Percentiles rank a stretch among this genome's conserved stretches.
Evolutionary conservation across 2,329 filamentous ascomycete species (phyloP).

Genomic region (Beauveria scarabaeidicola): DNA sequence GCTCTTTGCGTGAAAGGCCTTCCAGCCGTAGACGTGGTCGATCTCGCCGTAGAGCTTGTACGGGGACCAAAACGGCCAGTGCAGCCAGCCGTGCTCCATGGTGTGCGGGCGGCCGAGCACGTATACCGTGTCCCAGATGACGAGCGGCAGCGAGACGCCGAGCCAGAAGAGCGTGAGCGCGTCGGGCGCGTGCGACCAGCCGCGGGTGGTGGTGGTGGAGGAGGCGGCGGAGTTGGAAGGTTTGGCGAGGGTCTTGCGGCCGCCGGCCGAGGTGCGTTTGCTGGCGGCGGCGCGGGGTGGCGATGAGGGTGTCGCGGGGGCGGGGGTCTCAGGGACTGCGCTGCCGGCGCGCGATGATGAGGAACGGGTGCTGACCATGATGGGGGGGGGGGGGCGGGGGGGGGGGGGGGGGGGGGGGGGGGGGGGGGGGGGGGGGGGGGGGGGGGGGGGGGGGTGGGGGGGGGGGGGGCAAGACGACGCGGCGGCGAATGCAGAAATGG

Average conservation of each 20-base stretch:
- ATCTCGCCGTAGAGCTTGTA: constrained; percentile 74
- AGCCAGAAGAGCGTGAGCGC: constrained; percentile 57
- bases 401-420: no score
- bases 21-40: constrained; percentile 75
- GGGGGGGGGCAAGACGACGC: neutral
- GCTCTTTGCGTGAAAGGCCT: constrained; percentile 55
- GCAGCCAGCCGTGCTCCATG: constrained; percentile 68
- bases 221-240: neutral
- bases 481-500: neutral
- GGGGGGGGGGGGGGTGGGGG: neutral
- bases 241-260: constrained; percentile 5
- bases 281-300: constrained; percentile 20
- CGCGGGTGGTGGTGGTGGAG: neutral
- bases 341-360: constrained; percentile 25
- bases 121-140: constrained; percentile 74
- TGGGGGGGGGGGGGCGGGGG: no score
- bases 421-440: no score
- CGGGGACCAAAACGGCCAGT: constrained; percentile 64
- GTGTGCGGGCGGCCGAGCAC: constrained; percentile 70
- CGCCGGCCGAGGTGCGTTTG: constrained; percentile 26
- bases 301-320: constrained; percentile 14
- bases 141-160: constrained; percentile 63
- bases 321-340: constrained; percentile 17
- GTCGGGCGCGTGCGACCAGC: constrained; percentile 40
- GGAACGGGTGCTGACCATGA: constrained; percentile 31